Base-by-base conservation (phyloP, 2,329 filamentous ascomycete species). In the Dryadomyces quercus-mongolicae region DNA sequence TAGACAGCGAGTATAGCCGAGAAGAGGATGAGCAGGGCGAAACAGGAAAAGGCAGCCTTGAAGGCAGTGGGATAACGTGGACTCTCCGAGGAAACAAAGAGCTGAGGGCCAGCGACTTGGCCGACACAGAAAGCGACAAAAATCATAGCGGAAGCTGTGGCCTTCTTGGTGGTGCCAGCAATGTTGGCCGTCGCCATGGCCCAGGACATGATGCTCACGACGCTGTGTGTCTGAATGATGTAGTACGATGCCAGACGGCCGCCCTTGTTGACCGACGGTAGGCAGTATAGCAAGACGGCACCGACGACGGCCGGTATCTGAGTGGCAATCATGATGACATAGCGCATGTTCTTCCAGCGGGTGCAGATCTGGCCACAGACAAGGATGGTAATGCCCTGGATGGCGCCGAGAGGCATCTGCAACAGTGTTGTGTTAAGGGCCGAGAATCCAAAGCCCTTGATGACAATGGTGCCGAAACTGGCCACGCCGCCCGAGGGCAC, bases 31-130 rank as follows among this genome's bases (percentile, higher is more conserved):
- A 78, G 68, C 20, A 76, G 61, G 0, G 70, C 71, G 61, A 56
- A 58, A 40, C 53, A 52, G n/a, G 43, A 40, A 10, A 58, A 52
- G 8, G 47, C 51, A 82, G 82, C 64, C 79, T 84, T 70, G 59
- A 84, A 82, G 0, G 80, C 82, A 42, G 77, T 80, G 46, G 76
- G 72, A 62, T 85, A 87, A 1, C 72, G 67, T 0, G 82, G 82
- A 0, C 73, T 71, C 61, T 86, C 78, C 46, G 65, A 66, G n/a
- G 70, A 67, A 16, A 78, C 67, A 67, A 83, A 84, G 2, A 82
- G 71, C 67, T 82, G 79, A 3, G 79, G 77, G 2, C 74, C 74
- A 25, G 62, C 60, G 43, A 78, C 77, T 58, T 81, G 81, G 25
- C 76, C 77, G 3, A 73, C 69, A 51, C 73, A 76, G 55, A 76